Base-by-base conservation (phyloP, 2,329 filamentous ascomycete species). In the Alternaria sp. region DNA sequence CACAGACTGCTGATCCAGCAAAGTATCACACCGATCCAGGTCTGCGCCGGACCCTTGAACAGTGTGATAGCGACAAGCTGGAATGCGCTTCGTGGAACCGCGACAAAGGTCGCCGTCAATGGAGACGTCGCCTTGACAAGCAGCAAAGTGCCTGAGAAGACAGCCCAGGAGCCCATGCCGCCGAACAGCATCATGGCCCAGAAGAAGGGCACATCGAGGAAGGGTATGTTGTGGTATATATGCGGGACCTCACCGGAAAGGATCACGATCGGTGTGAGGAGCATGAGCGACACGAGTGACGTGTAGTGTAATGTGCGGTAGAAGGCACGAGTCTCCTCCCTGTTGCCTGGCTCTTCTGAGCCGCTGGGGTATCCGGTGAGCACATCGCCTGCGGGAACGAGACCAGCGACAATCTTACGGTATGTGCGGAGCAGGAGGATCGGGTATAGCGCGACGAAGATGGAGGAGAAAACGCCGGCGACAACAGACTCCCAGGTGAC, bases 151-250 rank as follows among this genome's bases (percentile, higher is more conserved):
- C 80, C 76, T 3, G 78, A 79, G 63, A 86, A 86, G 5, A 85
- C 82, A 6, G 83, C 81, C 74, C 82, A 85, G 0, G 78, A 81
- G 4, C 82, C 83, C 7, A 84, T 71, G 2, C 83, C 83, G 3
- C 83, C 83, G 59, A 83, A 83, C 5, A 82, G 68, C 43, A 84
- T 82, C 80, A 86, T 83, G 45, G 86, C 75, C 85, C 85, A 87
- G 76, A 86, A 86, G 72, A 84, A 87, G 3, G 84, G 84, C 1
- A 86, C 83, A 61, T 87, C 85, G 11, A 87, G 79, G 73, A 86
- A 84, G 57, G 86, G 85, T 59, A 85, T 85, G 63, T 86, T 86
- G 17, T 83, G 81, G 56, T 79, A 78, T 32, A 87, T 85, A 59
- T 83, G 79, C 6, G 74, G 71, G 3, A 85, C 67, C 56, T 86